phyloP scores from a whole-genome alignment of 2,329 filamentous ascomycete species.

The Colletotrichum tanaceti region DNA sequence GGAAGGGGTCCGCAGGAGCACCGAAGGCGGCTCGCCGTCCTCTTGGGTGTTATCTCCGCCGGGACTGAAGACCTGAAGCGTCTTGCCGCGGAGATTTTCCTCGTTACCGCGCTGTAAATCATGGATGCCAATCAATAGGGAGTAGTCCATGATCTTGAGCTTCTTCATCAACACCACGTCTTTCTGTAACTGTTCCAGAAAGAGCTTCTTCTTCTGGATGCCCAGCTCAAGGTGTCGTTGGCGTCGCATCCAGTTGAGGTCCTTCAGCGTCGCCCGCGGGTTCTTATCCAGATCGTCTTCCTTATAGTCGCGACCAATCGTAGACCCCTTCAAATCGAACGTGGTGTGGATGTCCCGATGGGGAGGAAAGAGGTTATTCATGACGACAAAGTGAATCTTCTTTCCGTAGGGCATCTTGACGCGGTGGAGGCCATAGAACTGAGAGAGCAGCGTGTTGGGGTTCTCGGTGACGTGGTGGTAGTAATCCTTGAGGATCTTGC shows the following conservation, averaged over 20 bases:
- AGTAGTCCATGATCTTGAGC: constrained; percentile 99
- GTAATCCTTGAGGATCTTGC: constrained; percentile 89
- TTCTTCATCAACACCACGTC: constrained; percentile 89
- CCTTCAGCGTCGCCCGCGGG: constrained; percentile 92
- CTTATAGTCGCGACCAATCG: constrained; percentile 88
- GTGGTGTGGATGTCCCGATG: constrained; percentile 98
- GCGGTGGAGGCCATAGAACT: constrained; percentile 96
- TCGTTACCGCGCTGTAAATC: constrained; percentile 92
- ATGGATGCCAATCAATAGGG: constrained; percentile 92
- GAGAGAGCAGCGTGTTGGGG: constrained; percentile 95
- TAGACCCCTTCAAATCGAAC: constrained; percentile 97
- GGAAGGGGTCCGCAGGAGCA: constrained; percentile 89
- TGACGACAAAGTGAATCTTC: constrained; percentile 99
- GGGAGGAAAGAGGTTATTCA: constrained; percentile 99
- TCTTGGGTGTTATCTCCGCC: constrained; percentile 74
- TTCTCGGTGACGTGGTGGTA: constrained; percentile 93
- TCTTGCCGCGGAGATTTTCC: constrained; percentile 90
- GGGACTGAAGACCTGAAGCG: constrained; percentile 92
- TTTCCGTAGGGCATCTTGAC: constrained; percentile 98
- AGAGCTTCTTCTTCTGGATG: constrained; percentile 85
- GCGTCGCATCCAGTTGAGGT: constrained; percentile 93
- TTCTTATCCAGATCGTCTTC: constrained; percentile 91
- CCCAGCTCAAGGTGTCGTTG: constrained; percentile 89
- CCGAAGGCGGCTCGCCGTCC: constrained; percentile 68
- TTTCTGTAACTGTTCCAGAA: constrained; percentile 86